Evolutionary conservation across 352 stramenopile genomes (phyloP).

Genomic region (Globisporangium heterothallicum): DNA sequence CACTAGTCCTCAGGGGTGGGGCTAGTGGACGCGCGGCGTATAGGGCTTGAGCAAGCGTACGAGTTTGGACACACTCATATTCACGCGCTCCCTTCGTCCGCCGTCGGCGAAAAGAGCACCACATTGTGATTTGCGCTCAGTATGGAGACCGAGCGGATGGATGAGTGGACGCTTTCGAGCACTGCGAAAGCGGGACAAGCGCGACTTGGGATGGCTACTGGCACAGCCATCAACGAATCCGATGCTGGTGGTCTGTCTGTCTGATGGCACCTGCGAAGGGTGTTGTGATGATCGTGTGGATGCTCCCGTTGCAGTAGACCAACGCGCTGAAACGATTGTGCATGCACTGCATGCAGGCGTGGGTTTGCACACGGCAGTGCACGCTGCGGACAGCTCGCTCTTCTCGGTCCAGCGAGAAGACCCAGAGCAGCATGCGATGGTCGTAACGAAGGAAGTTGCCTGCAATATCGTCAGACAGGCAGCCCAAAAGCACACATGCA

Average conservation of each 20-base stretch:
- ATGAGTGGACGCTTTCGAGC: not conserved
- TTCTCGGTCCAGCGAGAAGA: not conserved
- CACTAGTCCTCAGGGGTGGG: not conserved
- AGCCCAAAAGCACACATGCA: too few species aligned
- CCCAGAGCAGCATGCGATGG: not conserved
- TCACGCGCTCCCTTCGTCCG: not conserved
- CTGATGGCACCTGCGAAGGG: not conserved
- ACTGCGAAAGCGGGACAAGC: not conserved
- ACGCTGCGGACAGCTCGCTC: not conserved
- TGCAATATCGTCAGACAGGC: not conserved
- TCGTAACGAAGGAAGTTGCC: not conserved
- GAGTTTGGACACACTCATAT: not conserved
- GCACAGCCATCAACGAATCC: not conserved
- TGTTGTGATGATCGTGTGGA: not conserved
- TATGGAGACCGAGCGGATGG: not conserved
- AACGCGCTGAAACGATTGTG: not conserved
- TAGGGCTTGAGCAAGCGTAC: not conserved
- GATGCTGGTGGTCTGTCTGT: constrained; percentile 1
- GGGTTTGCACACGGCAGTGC: too few species aligned
- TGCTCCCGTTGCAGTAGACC: not conserved
- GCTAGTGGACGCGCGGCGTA: not conserved
- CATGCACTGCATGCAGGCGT: not conserved
- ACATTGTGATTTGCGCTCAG: not conserved
- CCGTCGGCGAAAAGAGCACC: not conserved
- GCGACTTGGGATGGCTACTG: not conserved